phyloP scores from a whole-genome alignment of 345 rosid genomes.

The Turritis glabra region DNA sequence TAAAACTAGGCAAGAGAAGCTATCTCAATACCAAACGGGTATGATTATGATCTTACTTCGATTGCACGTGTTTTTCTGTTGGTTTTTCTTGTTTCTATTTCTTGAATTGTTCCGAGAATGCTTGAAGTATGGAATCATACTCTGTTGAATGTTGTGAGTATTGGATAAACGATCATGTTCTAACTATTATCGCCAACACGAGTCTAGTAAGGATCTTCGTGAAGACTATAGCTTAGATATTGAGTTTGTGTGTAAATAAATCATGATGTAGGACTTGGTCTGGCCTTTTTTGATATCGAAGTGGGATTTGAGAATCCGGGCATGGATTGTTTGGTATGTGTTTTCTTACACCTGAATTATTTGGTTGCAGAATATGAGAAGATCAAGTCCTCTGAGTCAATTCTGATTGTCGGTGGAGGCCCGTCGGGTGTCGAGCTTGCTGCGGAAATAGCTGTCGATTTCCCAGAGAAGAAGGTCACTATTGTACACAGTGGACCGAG shows the following conservation, averaged over 20 bases:
- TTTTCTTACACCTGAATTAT: background rate
- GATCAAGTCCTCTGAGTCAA: slow-evolving; percentile 67
- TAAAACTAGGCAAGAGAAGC: slow-evolving; percentile 56
- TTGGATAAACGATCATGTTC: background rate
- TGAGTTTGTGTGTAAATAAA: slow-evolving; percentile 3
- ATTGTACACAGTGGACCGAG: slow-evolving; percentile 69
- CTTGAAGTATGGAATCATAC: background rate
- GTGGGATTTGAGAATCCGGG: slow-evolving; percentile 43
- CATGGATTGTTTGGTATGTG: slow-evolving; percentile 43
- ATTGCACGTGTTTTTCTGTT: background rate
- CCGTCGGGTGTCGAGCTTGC: slow-evolving; percentile 95
- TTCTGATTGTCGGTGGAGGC: slow-evolving; percentile 93
- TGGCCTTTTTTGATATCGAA: slow-evolving; percentile 32
- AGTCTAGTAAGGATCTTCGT: background rate
- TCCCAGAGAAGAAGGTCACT: slow-evolving; percentile 59
- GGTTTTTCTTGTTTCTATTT: background rate
- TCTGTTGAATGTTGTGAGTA: background rate
- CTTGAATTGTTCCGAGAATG: background rate
- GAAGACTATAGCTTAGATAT: background rate
- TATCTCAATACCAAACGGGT: slow-evolving; percentile 61
- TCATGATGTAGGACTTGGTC: background rate
- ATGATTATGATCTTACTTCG: slow-evolving; percentile 34
- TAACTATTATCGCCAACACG: background rate
- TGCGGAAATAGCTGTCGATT: slow-evolving; percentile 74
- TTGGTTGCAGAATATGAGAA: slow-evolving; percentile 62